Base-by-base conservation (phyloP, 768 basidiomycete genomes). In the Kwoniella dejecticola region DNA sequence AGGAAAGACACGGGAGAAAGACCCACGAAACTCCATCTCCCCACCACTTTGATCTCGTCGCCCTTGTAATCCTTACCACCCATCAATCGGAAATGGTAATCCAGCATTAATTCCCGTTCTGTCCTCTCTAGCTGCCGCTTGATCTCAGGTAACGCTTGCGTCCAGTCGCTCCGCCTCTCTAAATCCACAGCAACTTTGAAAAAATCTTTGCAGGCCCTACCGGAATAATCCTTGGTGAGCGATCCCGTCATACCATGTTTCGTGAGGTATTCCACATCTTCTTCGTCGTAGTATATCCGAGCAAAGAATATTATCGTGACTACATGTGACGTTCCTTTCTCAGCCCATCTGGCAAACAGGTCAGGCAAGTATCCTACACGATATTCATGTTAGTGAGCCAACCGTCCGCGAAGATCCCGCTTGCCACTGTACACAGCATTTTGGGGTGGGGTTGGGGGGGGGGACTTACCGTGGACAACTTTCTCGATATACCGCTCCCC, bases 401-500 rank as follows among this genome's bases (percentile, higher is more conserved):
- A n/a, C n/a, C n/a, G n/a, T n/a, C n/a, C n/a, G n/a, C n/a, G n/a
- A n/a, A n/a, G n/a, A n/a, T n/a, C n/a, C n/a, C n/a, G n/a, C n/a
- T n/a, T n/a, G n/a, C n/a, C n/a, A n/a, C n/a, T n/a, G n/a, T n/a
- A n/a, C n/a, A n/a, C n/a, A n/a, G n/a, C n/a, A n/a, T n/a, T n/a
- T n/a, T n/a, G n/a, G n/a, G n/a, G n/a, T n/a, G n/a, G n/a, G n/a
- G n/a, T n/a, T n/a, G n/a, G n/a, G n/a, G n/a, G 30, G 11, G 21
- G 12, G 30, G 13, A 72, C 79, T 57, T 33, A 79, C 79, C 91
- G 75, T 97, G 93, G 2, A 95, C 89, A n/a, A 95, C 89, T 81
- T 98, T 98, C 77, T 98, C 96, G 74, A 91, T 89, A 79, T 89
- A 92, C 4, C 94, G 86, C 77, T 96, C 93, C 23, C 96, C 96